These are phyloP conservation scores for Phyllosticta citribraziliensis DNA, from an alignment of 2,329 filamentous ascomycete species.

Conservation along the genomic window DNA sequence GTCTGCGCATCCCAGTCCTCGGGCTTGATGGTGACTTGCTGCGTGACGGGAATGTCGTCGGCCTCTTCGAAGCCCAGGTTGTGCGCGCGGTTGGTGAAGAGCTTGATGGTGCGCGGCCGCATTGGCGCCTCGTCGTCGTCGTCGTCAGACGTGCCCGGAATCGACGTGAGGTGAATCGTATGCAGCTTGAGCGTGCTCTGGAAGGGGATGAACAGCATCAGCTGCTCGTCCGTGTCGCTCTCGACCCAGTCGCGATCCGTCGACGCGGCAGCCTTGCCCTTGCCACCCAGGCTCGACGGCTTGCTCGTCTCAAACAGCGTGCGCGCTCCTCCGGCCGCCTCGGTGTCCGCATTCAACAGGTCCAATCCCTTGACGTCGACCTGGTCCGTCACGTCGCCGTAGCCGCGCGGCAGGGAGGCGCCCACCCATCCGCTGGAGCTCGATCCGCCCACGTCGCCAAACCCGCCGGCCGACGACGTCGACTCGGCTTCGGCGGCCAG, in stretches of 20 bases:
- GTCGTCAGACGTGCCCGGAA: constrained; percentile 47
- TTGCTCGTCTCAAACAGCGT: constrained; percentile 61
- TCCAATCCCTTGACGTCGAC: constrained; percentile 74
- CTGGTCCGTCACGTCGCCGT: constrained; percentile 72
- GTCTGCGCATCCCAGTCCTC: constrained; percentile 61
- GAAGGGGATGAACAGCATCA: constrained; percentile 89
- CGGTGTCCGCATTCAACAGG: constrained; percentile 75
- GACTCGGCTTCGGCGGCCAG: constrained; percentile 55
- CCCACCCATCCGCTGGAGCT: constrained; percentile 57
- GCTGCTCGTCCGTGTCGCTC: constrained; percentile 93
- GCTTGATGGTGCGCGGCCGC: constrained; percentile 70
- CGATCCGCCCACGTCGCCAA: constrained; percentile 30
- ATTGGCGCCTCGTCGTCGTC: constrained; percentile 68
- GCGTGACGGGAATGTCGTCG: constrained; percentile 72
- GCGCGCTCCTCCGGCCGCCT: constrained; percentile 57
- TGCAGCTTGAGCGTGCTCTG: constrained; percentile 82
- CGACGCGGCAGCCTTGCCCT: constrained; percentile 45
- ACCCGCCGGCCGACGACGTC: constrained; percentile 30
- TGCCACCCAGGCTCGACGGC: constrained; percentile 44
- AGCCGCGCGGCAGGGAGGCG: constrained; percentile 65
- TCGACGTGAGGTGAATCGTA: constrained; percentile 74
- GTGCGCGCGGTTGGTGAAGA: constrained; percentile 82
- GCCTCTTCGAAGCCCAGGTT: constrained; percentile 94
- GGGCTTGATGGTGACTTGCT: constrained; percentile 63
- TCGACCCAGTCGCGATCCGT: constrained; percentile 74